These are phyloP conservation scores for Xylaria castorea DNA, from an alignment of 495 filamentous ascomycete species.

Conservation along the genomic window DNA sequence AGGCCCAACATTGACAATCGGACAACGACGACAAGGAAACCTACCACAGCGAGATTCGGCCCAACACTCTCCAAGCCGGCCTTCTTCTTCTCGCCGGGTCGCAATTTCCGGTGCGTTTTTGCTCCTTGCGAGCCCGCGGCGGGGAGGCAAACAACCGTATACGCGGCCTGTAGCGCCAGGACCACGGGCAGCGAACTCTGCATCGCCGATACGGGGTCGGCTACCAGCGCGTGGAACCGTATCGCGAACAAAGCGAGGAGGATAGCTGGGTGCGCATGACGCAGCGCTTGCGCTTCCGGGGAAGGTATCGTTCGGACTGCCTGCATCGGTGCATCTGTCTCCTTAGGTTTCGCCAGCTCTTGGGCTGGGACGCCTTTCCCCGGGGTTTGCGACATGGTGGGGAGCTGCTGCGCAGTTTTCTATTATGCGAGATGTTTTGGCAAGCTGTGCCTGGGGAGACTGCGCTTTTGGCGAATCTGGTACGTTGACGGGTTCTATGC, in stretches of 20 bases:
- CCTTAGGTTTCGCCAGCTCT: slow-evolving; percentile 33
- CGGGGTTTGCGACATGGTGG: slow-evolving; percentile 13
- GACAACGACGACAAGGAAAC: slow-evolving; percentile 29
- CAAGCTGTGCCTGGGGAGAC: background rate
- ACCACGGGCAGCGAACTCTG: slow-evolving; percentile 65
- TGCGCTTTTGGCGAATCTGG: background rate
- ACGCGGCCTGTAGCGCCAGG: slow-evolving; percentile 68
- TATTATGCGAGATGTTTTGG: slow-evolving; percentile 9
- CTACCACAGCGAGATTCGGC: slow-evolving; percentile 45
- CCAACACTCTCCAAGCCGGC: slow-evolving; percentile 43
- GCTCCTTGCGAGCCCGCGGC: slow-evolving; percentile 57
- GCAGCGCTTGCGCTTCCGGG: slow-evolving; percentile 40
- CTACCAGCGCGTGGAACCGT: slow-evolving; percentile 71
- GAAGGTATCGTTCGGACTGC: slow-evolving; percentile 45
- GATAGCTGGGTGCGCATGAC: slow-evolving; percentile 68
- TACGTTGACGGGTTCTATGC: background rate
- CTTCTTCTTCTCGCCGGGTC: slow-evolving; percentile 55
- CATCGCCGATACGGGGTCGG: slow-evolving; percentile 73
- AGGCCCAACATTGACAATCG: background rate
- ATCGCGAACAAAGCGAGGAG: slow-evolving; percentile 65
- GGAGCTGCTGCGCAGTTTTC: slow-evolving; percentile 10
- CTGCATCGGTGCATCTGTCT: slow-evolving; percentile 36
- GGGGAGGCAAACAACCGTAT: slow-evolving; percentile 76
- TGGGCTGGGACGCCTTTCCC: slow-evolving; percentile 28
- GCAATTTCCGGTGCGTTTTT: slow-evolving; percentile 42